Conservation (phyloP, 768 basidiomycete species). For the Tephrocybe rancida region DNA sequence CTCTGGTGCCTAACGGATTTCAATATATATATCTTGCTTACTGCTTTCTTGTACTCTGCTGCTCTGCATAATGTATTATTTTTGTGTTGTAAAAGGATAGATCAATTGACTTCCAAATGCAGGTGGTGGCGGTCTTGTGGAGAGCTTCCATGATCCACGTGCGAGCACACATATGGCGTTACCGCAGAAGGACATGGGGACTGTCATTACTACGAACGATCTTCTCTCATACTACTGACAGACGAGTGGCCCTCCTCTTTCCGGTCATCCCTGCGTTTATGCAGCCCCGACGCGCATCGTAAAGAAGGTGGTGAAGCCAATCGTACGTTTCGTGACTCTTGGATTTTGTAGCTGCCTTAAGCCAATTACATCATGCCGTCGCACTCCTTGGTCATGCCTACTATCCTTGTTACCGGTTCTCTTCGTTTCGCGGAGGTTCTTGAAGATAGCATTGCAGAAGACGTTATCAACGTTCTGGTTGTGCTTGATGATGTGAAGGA, state of each 20-base stretch:
- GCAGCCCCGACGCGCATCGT: not conserved
- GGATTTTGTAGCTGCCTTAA: not conserved
- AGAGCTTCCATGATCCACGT: slow-evolving; percentile 8
- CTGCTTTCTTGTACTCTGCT: slow-evolving; percentile 16
- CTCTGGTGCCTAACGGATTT: slow-evolving; percentile 11
- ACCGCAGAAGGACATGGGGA: not conserved
- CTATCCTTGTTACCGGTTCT: slow-evolving; percentile 56
- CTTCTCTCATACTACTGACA: not conserved
- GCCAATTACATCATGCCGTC: slow-evolving; percentile 38
- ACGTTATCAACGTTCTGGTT: slow-evolving; percentile 58
- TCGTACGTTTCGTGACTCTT: not conserved
- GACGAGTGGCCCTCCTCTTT: not conserved
- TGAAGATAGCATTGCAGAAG: slow-evolving; percentile 54
- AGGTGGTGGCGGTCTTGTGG: not conserved
- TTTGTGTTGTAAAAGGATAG: slow-evolving; percentile 5
- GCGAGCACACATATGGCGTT: not conserved
- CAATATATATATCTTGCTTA: slow-evolving; percentile 6
- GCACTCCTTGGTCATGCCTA: slow-evolving; percentile 56
- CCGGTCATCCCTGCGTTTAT: slow-evolving; percentile 5
- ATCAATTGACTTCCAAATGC: slow-evolving; percentile 1
- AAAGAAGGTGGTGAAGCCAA: not conserved
- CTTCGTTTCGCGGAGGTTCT: slow-evolving; percentile 64
- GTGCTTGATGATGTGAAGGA: slow-evolving; percentile 47
- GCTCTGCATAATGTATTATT: slow-evolving; percentile 15
- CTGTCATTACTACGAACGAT: not conserved